Evolutionary conservation across 352 stramenopile genomes (phyloP), one percentile per base, ranked within the genome.

Genomic region (Pythium vanterpoolii): DNA sequence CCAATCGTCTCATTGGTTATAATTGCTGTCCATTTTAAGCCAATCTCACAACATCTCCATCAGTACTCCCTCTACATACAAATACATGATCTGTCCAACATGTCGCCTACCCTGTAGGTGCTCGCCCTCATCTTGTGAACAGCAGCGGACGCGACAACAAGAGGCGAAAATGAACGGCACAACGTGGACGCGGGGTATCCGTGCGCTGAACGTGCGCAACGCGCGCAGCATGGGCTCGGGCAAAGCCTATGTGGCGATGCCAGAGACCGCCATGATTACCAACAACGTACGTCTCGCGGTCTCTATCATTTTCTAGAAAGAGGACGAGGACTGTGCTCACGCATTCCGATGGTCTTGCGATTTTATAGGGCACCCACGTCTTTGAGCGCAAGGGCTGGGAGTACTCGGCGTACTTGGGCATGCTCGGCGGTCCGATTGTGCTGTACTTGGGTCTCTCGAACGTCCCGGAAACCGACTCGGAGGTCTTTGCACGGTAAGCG

Each of bases 301-400:
- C 31, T 40, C 51, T 9, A 38, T 9, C 19, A 19, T 48, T 6
- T 7, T 10, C 36, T 21, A n/a, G 3, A 27, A 19, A 9, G 28
- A 9, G 50, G 3, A 33, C 16, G 21, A 26, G 9, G 40, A 26
- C n/a, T n/a, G n/a, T n/a, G 26, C 24, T 27, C 42, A 27, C 21
- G 23, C 27, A 46, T 40, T 45, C 30, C 40, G 40, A 40, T 50
- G 48, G 28, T 46, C n/a, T 50, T 30, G n/a, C n/a, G n/a, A n/a
- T 36, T 36, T 8, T 21, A 36, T 31, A 94, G 84, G 79, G 72
- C 62, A 90, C 85, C 49, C 85, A 95, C 60, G 58, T 72, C 60
- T 95, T 89, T 50, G 68, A 83, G 72, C 77, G 72, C 58, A 95
- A 95, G 64, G 85, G 85, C 27, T 95, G 82, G 78, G 83, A 95